These are phyloP conservation scores for Lithospermum erythrorhizon DNA, from an alignment of 257 asterid genomes.

Conservation along the genomic window DNA sequence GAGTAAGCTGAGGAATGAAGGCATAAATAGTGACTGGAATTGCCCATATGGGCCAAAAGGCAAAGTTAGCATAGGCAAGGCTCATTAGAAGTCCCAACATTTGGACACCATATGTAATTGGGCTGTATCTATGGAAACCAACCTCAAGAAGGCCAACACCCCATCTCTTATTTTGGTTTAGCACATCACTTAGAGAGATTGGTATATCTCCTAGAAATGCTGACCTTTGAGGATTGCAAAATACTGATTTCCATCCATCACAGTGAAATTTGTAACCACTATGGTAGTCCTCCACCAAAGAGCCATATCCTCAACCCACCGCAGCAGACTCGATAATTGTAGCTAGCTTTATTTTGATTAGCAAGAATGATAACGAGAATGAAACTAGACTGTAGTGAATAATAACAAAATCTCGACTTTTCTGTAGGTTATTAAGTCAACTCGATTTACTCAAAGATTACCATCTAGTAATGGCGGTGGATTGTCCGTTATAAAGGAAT, in stretches of 20 bases:
- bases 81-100: slow-evolving; percentile 42
- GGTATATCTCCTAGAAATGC: slow-evolving; percentile 68
- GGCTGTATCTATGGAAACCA: slow-evolving; percentile 38
- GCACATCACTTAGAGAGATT: slow-evolving; percentile 37
- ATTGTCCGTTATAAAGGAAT: too few species aligned
- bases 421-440: too few species aligned
- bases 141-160: slow-evolving; percentile 66
- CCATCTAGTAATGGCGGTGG: too few species aligned
- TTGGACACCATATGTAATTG: slow-evolving; percentile 39
- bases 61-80: slow-evolving; percentile 38
- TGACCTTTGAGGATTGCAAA: slow-evolving; percentile 50
- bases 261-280: slow-evolving; percentile 54
- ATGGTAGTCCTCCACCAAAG: slow-evolving; percentile 67
- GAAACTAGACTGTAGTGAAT: too few species aligned
- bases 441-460: too few species aligned
- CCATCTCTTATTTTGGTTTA: slow-evolving; percentile 63
- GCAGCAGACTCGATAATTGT: slow-evolving; percentile 8
- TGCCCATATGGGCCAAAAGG: slow-evolving; percentile 61
- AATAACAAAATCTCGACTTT: too few species aligned
- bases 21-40: slow-evolving; percentile 48
- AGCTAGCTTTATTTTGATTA: too few species aligned
- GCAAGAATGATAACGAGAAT: too few species aligned
- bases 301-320: slow-evolving; percentile 80
- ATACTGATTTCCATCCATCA: slow-evolving; percentile 73
- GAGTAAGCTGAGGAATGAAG: slow-evolving; percentile 42